These are phyloP conservation scores for Trametes gibbosa DNA, from an alignment of 768 basidiomycete genomes.

Conservation along the genomic window DNA sequence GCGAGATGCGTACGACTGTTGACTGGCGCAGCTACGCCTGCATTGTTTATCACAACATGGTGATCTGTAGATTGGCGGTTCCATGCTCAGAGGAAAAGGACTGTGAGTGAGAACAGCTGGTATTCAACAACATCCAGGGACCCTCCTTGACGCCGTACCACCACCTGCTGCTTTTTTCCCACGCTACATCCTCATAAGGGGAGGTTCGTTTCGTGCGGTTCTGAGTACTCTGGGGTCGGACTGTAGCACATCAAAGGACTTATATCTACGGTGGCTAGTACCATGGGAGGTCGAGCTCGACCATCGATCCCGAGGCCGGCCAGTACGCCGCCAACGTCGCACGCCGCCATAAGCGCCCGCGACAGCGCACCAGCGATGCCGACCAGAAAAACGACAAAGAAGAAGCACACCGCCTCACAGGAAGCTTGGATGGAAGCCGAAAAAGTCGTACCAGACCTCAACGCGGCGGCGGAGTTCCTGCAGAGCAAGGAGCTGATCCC, in stretches of 20 bases:
- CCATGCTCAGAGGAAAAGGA: too few species aligned
- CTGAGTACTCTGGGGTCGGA: background rate
- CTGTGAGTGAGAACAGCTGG: too few species aligned
- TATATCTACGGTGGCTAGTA: too few species aligned
- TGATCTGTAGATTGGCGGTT: too few species aligned
- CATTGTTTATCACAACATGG: too few species aligned
- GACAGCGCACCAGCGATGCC: background rate
- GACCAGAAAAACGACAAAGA: background rate
- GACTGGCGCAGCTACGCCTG: too few species aligned
- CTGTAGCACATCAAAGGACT: background rate
- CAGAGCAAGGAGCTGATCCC: background rate
- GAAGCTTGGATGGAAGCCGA: background rate
- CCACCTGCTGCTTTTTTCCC: background rate
- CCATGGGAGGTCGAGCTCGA: background rate
- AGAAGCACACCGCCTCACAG: background rate
- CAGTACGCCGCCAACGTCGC: background rate
- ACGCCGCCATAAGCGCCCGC: background rate
- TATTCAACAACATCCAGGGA: too few species aligned
- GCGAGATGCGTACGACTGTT: too few species aligned
- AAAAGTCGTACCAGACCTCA: background rate
- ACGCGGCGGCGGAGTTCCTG: background rate
- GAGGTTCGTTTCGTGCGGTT: background rate
- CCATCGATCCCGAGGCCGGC: background rate
- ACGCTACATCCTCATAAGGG: slow-evolving; percentile 7
- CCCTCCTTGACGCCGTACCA: background rate